These are phyloP conservation scores for Geotrichum phurueaensis DNA, from an alignment of 1,139 yeast species.

Conservation along the genomic window DNA sequence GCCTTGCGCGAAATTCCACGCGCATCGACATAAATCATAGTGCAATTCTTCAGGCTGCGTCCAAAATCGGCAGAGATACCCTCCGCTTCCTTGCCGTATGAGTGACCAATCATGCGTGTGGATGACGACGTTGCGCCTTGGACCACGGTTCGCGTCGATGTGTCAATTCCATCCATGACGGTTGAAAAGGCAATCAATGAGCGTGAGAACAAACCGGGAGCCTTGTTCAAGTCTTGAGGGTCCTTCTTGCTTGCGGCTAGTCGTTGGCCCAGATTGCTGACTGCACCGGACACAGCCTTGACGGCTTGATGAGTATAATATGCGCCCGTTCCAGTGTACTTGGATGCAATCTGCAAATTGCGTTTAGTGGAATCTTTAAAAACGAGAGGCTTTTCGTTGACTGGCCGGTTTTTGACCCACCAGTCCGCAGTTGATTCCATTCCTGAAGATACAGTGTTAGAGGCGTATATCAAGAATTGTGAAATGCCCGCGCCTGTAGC, in stretches of 20 bases:
- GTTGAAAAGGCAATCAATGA: constrained; percentile 17
- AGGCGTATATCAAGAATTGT: constrained; percentile 9
- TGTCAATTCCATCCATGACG: constrained; percentile 17
- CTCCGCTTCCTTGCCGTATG: constrained; percentile 16
- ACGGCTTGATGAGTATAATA: constrained; percentile 12
- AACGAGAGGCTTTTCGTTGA: constrained; percentile 11
- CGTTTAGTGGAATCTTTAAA: constrained; percentile 13
- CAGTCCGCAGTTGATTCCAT: constrained; percentile 13
- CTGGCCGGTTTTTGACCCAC: constrained; percentile 15
- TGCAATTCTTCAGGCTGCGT: constrained; percentile 10
- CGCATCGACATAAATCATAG: constrained; percentile 14
- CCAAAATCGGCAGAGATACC: constrained; percentile 13
- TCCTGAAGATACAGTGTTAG: constrained; percentile 11
- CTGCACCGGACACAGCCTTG: constrained; percentile 12
- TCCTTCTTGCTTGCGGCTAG: constrained; percentile 29
- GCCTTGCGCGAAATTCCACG: constrained; percentile 16
- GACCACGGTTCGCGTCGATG: constrained; percentile 10
- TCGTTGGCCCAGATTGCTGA: constrained; percentile 8
- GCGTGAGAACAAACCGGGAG: constrained; percentile 11
- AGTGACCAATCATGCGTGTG: constrained; percentile 14
- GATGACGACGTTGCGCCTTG: constrained; percentile 7
- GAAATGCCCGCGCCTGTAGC: constrained; percentile 14
- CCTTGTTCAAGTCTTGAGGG: constrained; percentile 6
- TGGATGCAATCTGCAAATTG: constrained; percentile 3
- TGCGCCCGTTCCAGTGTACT: constrained; percentile 15